Evolutionary conservation across 208 protist genomes (phyloP), one percentile per base, ranked within the genome.

Genomic region (Leishmania tarentolae): DNA sequence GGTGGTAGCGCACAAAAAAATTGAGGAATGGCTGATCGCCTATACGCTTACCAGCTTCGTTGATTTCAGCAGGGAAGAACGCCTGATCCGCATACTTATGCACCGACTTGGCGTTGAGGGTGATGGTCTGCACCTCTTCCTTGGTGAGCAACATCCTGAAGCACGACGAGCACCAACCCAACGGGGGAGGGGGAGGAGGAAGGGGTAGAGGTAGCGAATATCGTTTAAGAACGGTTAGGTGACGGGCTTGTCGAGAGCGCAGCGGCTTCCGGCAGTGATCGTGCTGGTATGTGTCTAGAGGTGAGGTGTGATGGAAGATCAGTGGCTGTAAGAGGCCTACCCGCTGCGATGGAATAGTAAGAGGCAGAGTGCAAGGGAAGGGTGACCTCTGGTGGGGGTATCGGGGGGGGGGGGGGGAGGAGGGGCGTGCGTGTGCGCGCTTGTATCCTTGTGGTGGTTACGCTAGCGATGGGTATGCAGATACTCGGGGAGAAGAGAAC

Each of bases 1-100:
- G 82, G 59, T 90, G 90, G 61, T 93, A 95, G 63, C 92, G 92
- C 19, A 92, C 86, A 76, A 92, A 95, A 79, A 91, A 95, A 42
- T 89, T 91, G 9, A 93, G 80, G 69, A 87, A 85, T 9, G 88
- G 72, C 75, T 85, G 84, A 37, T 88, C 82, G 61, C 80, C 75
- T 19, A 91, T 56, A 44, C 72, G 80, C 19, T 63, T 37, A 59
- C 76, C 76, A 31, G 84, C 85, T 7, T 78, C 37, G 82, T 91
- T 94, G n/a, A 95, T 31, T 57, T 85, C 86, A n/a, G 69, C 81
- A 50, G 77, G 80, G 74, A 95, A 95, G 81, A 90, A 91, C 11
- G 88, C 86, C 40, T 83, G 76, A 61, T 92, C 90, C 44, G 84
- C 90, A 79, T 95, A 89, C 69, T 91, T 86, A 80, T 95, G 87